Conservation (phyloP, 768 basidiomycete species). For the Ramaria rubella region DNA sequence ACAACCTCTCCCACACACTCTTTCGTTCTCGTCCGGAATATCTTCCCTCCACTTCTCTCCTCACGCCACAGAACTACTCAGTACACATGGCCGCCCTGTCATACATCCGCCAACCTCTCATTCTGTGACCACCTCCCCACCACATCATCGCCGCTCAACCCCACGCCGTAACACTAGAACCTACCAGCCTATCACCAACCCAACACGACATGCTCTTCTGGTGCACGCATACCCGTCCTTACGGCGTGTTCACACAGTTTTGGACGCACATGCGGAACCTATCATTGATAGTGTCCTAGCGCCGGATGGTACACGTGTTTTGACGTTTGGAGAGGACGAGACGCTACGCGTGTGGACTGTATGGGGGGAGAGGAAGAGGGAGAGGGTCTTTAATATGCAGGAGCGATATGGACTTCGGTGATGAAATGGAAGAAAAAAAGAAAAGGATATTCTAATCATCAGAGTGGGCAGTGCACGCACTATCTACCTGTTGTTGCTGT, state of each 20-base stretch:
- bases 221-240: conserved; percentile 84
- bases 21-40: conserved; percentile 84
- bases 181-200: neutral
- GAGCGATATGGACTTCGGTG: neutral
- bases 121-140: no score
- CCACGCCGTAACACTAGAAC: neutral
- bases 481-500: no score
- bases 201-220: conserved; percentile 74
- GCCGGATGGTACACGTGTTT: neutral
- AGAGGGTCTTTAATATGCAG: neutral
- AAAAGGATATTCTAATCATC: neutral
- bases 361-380: neutral
- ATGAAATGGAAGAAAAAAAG: neutral
- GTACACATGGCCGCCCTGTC: conserved; percentile 62
- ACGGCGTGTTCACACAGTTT: conserved; percentile 73
- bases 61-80: conserved; percentile 82
- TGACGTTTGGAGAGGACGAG: conserved; percentile 8
- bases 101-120: neutral
- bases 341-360: neutral
- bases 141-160: neutral
- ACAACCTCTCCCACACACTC: conserved; percentile 81
- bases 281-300: conserved; percentile 1
- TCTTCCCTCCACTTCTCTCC: conserved; percentile 86
- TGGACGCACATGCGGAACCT: conserved; percentile 68
- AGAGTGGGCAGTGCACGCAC: no score